Base-by-base conservation (phyloP, 495 filamentous ascomycete species). In the Neurospora sp. region DNA sequence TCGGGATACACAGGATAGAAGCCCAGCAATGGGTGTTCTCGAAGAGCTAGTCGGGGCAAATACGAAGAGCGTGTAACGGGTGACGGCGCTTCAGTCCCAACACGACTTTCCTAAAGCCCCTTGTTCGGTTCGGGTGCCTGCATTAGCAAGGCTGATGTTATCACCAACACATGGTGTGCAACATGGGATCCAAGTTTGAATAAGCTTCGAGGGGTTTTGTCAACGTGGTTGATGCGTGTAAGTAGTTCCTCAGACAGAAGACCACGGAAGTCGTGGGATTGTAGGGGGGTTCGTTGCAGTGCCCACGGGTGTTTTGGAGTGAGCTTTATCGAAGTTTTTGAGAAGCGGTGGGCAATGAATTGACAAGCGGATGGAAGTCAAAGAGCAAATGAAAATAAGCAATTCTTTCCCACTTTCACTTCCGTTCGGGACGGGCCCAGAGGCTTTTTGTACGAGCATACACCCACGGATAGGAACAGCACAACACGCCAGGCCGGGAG, bases 51-150 rank as follows among this genome's bases (percentile, higher is more conserved):
- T 70, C 71, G 31, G 69, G 66, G 69, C 46, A 39, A 39, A 80
- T 76, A 78, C 78, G 74, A 80, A 66, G 70, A 35, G 66, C n/a
- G 77, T 80, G 78, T 76, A 80, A 80, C 78, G 78, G 76, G 74
- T 76, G 78, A 78, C 78, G 49, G 66, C 62, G 72, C 44, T 49
- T 72, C 54, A 35, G 60, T 39, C 42, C 31, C 39, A 35, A 60
- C 18, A 41, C 42, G 39, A 27, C 23, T 44, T 54, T 41, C 31
- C 70, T 49, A 72, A 70, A 31, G n/a, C 62, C 37, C 38, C 54
- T 75, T 78, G 42, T 72, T 69, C 41, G 72, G 35, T 38, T 73
- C 76, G 79, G 78, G 41, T 76, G 74, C 54, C 71, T 76, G 77
- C 79, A 77, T 76, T 23, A 9, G 62, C 75, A 78, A 70, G 78